Conservation (phyloP, 1,284 basidiomycete genomes). For the Chondrostereum purpureum region DNA sequence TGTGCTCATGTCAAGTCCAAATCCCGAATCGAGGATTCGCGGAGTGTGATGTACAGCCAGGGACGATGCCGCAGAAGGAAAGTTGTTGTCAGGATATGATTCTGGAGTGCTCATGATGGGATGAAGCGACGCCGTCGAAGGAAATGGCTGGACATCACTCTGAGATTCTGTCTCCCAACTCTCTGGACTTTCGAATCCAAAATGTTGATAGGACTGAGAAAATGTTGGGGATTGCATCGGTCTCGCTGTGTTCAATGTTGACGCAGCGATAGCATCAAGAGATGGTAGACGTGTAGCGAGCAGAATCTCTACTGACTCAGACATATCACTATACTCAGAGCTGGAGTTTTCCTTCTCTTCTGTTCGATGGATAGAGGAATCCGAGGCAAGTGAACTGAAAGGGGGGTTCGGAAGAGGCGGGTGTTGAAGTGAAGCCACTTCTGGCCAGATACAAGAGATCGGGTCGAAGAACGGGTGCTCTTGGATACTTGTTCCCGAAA, state of each 20-base stretch:
- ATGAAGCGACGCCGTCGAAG: conserved; percentile 13
- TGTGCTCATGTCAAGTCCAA: too few relatives aligned
- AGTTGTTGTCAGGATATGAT: too few relatives aligned
- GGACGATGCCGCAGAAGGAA: too few relatives aligned
- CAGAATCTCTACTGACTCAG: too few relatives aligned
- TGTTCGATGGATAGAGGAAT: conserved; percentile 11
- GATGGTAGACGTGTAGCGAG: too few relatives aligned
- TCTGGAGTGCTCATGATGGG: too few relatives aligned
- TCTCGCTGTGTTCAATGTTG: neutral
- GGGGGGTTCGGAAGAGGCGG: conserved; percentile 24
- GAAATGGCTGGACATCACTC: conserved; percentile 14
- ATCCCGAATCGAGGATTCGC: too few relatives aligned
- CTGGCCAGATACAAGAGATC: conserved; percentile 22
- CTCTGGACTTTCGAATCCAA: neutral
- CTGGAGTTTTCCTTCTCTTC: neutral
- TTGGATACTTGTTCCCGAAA: conserved; percentile 21
- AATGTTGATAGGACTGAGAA: neutral
- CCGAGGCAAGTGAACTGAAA: conserved; percentile 13
- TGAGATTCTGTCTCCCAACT: conserved; percentile 1
- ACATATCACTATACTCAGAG: conserved; percentile 3
- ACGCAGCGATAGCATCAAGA: too few relatives aligned
- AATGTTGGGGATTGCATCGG: neutral
- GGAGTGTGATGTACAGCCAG: too few relatives aligned
- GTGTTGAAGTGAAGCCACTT: conserved; percentile 22
- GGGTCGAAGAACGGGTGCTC: conserved; percentile 23